Base-by-base conservation (phyloP, 1,284 basidiomycete species). In the Hymenochaete sp. region DNA sequence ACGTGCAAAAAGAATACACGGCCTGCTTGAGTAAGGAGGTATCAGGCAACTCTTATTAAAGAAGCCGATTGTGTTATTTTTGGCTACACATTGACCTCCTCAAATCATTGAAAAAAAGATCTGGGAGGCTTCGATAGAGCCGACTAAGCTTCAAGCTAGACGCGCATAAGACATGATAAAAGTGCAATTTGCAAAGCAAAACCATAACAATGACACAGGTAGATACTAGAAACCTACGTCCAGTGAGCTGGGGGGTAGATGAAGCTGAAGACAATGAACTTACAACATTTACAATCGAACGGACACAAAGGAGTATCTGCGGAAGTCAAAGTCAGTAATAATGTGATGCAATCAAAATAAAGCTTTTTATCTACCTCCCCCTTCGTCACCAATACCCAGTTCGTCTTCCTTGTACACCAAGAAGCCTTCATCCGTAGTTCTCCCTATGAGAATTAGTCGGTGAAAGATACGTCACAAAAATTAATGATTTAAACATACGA, bases 341-440 rank as follows among this genome's bases (percentile, higher is more conserved):
- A 29, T 28, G 31, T 16, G 2, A 37, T 13, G 18, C 25, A 24
- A 18, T 13, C 16, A 18, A 14, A 33, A 49, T 41, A 45, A 47
- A n/a, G n/a, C n/a, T n/a, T n/a, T n/a, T n/a, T n/a, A 62, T 75
- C 64, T 63, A 87, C 89, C 87, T 62, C 90, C 90, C 39, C 82
- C 83, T 51, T 77, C 70, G 44, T 76, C 70, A 44, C 71, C 67
- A 50, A 93, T 85, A 10, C 80, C 77, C 9, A 93, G 73, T 55
- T 93, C 90, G 53, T 82, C 84, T 61, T 91, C 90, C 60, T 90
- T 92, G 64, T 82, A 93, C 28, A 93, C 78, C 26, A 68, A 61
- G 67, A 75, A 93, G 0, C 90, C 91, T 61, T 93, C 90, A 50
- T 85, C 85, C 0, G 90, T 93, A 62, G 72, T 82, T 29, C 77